phyloP scores from a whole-genome alignment of 2,329 filamentous ascomycete species.

The Nigrospora sphaerica region DNA sequence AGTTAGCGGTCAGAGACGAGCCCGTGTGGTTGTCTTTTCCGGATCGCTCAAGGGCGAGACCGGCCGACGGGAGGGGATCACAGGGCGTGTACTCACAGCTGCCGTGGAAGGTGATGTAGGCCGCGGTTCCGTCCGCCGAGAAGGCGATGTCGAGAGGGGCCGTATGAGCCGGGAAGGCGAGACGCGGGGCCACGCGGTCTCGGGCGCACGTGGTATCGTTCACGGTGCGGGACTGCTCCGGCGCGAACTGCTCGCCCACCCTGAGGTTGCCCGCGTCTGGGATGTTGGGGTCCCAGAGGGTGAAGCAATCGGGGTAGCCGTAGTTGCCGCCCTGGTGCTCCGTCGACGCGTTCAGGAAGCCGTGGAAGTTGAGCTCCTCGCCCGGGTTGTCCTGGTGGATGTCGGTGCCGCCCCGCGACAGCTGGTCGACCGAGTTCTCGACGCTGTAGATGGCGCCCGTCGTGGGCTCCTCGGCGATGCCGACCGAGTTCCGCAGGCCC shows the following conservation, averaged over 20 bases:
- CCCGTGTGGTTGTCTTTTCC: too few relatives aligned
- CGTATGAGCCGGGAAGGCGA: slow-evolving; percentile 58
- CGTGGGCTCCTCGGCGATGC: slow-evolving; percentile 53
- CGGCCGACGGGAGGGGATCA: not conserved
- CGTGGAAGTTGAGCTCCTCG: slow-evolving; percentile 68
- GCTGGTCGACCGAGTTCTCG: slow-evolving; percentile 63
- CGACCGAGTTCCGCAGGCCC: slow-evolving; percentile 68
- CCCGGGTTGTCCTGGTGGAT: slow-evolving; percentile 63
- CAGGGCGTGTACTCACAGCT: slow-evolving; percentile 43
- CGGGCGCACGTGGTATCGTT: slow-evolving; percentile 38
- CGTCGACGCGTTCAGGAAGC: slow-evolving; percentile 31
- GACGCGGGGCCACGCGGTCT: slow-evolving; percentile 38
- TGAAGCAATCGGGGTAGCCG: slow-evolving; percentile 64
- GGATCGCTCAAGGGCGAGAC: not conserved
- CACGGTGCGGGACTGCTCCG: slow-evolving; percentile 17
- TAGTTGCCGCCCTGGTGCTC: slow-evolving; percentile 41
- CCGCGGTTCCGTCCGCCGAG: slow-evolving; percentile 44
- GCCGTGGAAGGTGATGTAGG: slow-evolving; percentile 65
- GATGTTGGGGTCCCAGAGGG: slow-evolving; percentile 51
- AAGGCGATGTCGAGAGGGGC: slow-evolving; percentile 69
- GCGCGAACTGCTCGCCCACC: slow-evolving; percentile 42
- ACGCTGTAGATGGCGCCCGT: slow-evolving; percentile 50
- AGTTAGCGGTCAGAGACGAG: too few relatives aligned
- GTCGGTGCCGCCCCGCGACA: slow-evolving; percentile 49
- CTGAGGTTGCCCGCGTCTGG: slow-evolving; percentile 31